These are phyloP conservation scores for Rhynchosporium agropyri DNA, from an alignment of 2,329 filamentous ascomycete genomes.

Conservation along the genomic window DNA sequence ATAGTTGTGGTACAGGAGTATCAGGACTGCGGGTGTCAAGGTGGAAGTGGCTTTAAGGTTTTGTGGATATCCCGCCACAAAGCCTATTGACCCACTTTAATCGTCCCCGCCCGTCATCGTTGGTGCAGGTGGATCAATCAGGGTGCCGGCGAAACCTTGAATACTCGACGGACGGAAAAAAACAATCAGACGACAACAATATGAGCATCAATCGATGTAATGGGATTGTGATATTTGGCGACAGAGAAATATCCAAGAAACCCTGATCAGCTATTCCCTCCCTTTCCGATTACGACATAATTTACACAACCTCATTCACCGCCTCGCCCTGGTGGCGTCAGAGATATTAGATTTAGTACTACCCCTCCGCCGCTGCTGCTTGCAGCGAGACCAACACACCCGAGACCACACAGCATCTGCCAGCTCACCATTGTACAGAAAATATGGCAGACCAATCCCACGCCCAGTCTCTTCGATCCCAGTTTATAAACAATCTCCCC, in stretches of 20 bases:
- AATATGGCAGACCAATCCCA: slow-evolving; percentile 32
- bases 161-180: background rate
- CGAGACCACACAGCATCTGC: slow-evolving; percentile 4
- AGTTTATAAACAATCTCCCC: slow-evolving; percentile 27
- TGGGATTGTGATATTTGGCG: too few relatives aligned
- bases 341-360: background rate
- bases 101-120: background rate
- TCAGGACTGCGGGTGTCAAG: background rate
- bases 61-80: background rate
- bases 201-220: background rate
- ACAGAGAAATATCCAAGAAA: too few relatives aligned
- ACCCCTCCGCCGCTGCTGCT: slow-evolving; percentile 11
- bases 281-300: background rate
- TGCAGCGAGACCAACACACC: slow-evolving; percentile 12
- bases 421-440: slow-evolving; percentile 1
- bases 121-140: background rate
- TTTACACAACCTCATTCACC: background rate
- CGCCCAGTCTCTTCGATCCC: slow-evolving; percentile 22
- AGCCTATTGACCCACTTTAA: background rate
- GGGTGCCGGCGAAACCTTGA: background rate
- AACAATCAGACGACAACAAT: background rate
- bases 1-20: background rate
- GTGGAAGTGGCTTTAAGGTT: slow-evolving; percentile 8
- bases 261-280: background rate
- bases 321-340: slow-evolving; percentile 1